phyloP scores from a whole-genome alignment of 352 stramenopile genomes.

The Globisporangium cystogenes region DNA sequence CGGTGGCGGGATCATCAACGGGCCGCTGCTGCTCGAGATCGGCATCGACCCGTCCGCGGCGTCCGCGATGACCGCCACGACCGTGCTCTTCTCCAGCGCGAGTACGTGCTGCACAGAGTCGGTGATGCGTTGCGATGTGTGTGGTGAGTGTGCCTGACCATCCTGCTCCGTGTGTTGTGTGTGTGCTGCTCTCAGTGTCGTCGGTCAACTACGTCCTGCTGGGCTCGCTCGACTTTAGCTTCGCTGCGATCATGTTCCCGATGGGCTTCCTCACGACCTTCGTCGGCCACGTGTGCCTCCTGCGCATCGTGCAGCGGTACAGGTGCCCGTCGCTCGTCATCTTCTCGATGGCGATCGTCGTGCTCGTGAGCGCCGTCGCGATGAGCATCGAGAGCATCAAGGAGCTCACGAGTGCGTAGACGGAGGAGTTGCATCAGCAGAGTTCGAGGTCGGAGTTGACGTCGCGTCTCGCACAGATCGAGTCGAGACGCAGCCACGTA shows the following conservation, averaged over 20 bases:
- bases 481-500: too few relatives aligned
- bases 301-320: conserved; percentile 41
- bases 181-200: conserved; percentile 37
- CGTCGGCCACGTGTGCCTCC: conserved; percentile 46
- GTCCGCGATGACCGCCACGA: conserved; percentile 86
- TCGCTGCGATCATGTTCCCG: conserved; percentile 43
- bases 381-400: conserved; percentile 59
- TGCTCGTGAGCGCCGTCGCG: conserved; percentile 53
- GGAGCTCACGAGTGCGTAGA: conserved; percentile 10
- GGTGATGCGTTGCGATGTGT: conserved; percentile 8
- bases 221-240: conserved; percentile 38
- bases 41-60: conserved; percentile 79
- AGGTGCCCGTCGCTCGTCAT: conserved; percentile 65
- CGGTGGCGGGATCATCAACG: conserved; percentile 94
- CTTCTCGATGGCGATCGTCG: conserved; percentile 64
- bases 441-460: too few relatives aligned
- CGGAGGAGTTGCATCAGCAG: too few relatives aligned
- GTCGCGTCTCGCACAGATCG: too few relatives aligned
- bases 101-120: conserved; percentile 31
- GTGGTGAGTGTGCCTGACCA: neutral
- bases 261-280: conserved; percentile 57
- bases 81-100: conserved; percentile 60
- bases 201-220: conserved; percentile 58
- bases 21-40: conserved; percentile 92
- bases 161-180: neutral